Conservation (phyloP, 2,329 filamentous ascomycete species). For the Sarocladium brachiariae region DNA sequence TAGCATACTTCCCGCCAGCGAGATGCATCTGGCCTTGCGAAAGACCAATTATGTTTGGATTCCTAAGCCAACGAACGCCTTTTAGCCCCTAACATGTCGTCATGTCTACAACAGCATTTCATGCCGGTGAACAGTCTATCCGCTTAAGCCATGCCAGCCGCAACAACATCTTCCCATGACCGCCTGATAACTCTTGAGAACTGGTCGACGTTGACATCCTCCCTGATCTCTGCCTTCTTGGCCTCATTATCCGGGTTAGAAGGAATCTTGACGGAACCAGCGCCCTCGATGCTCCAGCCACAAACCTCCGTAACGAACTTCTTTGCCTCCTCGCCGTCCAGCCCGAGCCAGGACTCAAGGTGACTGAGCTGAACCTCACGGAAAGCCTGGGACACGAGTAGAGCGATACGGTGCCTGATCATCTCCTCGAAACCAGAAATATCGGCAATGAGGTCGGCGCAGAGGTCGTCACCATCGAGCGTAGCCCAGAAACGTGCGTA, state of each 20-base stretch:
- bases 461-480: conserved; percentile 88
- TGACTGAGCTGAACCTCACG: conserved; percentile 63
- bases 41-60: conserved; percentile 15
- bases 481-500: conserved; percentile 92
- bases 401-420: conserved; percentile 82
- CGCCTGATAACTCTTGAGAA: conserved; percentile 74
- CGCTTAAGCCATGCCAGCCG: conserved; percentile 21
- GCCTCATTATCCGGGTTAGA: conserved; percentile 97
- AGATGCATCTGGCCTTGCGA: conserved; percentile 6
- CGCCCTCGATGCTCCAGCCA: conserved; percentile 73
- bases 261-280: conserved; percentile 65
- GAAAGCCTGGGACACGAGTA: conserved; percentile 75
- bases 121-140: conserved; percentile 7
- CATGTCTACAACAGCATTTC: conserved; percentile 21
- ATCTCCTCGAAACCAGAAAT: conserved; percentile 92
- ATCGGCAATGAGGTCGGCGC: conserved; percentile 91
- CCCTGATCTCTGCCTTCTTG: conserved; percentile 87
- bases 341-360: conserved; percentile 69
- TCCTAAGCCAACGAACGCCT: conserved; percentile 12
- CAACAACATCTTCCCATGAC: conserved; percentile 65
- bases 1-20: conserved; percentile 2
- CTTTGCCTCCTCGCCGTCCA: conserved; percentile 58
- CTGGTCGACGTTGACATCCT: conserved; percentile 89
- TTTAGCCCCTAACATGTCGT: conserved; percentile 24
- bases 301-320: conserved; percentile 82